Evolutionary conservation across 2,329 filamentous ascomycete species (phyloP), one percentile per base, ranked within the genome.

Genomic region (Colletotrichum sansevieriae): DNA sequence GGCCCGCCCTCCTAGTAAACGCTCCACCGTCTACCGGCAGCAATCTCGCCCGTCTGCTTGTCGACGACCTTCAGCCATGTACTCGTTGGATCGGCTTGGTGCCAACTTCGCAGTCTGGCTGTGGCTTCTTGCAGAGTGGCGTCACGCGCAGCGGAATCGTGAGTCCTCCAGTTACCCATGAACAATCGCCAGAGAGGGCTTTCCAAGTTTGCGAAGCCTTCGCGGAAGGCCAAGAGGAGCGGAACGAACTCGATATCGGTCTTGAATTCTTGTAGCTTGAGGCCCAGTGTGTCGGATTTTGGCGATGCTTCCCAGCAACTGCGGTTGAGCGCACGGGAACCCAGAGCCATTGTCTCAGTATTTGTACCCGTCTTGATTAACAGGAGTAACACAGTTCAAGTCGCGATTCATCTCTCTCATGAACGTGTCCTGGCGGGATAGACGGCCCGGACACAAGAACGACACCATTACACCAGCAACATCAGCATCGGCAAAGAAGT

Each of bases 11-110:
- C 35, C 37, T 62, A 39, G 46, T 44, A 37, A 10, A 54, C 22
- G n/a, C 59, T 43, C 59, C 59, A 62, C 22, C 47, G 35, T 4
- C 59, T 47, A 8, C 59, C 59, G 18, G 59, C 59, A 8, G 43
- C 59, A 3, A 54, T 2, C 37, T 62, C 35, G 37, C 59, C 47
- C 47, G 47, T 62, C 25, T 74, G 74, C 3, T 74, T 73, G 68
- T 81, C 80, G 35, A 80, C 72, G 12, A 78, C 76, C 68, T 81
- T 80, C 63, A 76, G 70, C 77, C 78, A 81, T 44, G 74, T 71
- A 58, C 76, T 76, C 22, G 76, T 73, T 29, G 73, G 70, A 49
- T 79, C 71, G 9, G 68, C 70, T 12, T 66, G 71, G 4, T 62
- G 59, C 59, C 49, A 52, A 9, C 22, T 18, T 25, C 59, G 25